These are phyloP conservation scores for Berberis thunbergii DNA, from an alignment of 164 flowering plant genomes.

Conservation along the genomic window DNA sequence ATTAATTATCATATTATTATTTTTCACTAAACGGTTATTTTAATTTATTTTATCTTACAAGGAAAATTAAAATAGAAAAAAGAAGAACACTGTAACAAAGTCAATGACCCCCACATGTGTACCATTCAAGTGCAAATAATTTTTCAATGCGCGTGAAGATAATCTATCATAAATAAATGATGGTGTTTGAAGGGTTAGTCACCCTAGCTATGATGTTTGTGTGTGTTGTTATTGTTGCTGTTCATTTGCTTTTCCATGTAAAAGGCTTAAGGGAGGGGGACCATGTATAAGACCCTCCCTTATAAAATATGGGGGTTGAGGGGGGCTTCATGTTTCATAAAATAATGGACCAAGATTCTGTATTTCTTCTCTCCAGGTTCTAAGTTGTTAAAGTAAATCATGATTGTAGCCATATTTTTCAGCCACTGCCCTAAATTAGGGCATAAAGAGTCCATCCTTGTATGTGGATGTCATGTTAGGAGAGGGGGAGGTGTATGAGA, in stretches of 20 bases:
- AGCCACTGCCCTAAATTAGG: constrained; percentile 3
- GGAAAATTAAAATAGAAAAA: no score
- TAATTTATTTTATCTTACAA: no score
- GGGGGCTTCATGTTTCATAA: neutral
- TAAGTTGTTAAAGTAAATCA: constrained; percentile 23
- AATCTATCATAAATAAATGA: constrained; percentile 19
- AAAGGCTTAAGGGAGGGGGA: constrained; percentile 9
- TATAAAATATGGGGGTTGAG: neutral
- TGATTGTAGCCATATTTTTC: constrained; percentile 14
- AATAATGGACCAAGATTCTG: constrained; percentile 16
- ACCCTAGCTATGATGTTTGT: constrained; percentile 3
- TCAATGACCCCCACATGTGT: constrained; percentile 11
- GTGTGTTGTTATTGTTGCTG: neutral
- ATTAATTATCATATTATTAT: no score
- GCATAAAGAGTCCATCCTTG: neutral
- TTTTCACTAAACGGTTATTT: no score
- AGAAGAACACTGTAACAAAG: neutral
- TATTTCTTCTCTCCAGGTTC: constrained; percentile 17
- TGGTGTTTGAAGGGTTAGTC: constrained; percentile 4
- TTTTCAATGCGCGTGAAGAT: neutral
- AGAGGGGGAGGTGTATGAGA: neutral
- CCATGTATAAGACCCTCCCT: constrained; percentile 10
- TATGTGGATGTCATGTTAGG: constrained; percentile 4
- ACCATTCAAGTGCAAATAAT: constrained; percentile 8
- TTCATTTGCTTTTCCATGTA: neutral